Conservation (phyloP, 1,139 yeast genomes). For the Debaryomyces psychrophilus region DNA sequence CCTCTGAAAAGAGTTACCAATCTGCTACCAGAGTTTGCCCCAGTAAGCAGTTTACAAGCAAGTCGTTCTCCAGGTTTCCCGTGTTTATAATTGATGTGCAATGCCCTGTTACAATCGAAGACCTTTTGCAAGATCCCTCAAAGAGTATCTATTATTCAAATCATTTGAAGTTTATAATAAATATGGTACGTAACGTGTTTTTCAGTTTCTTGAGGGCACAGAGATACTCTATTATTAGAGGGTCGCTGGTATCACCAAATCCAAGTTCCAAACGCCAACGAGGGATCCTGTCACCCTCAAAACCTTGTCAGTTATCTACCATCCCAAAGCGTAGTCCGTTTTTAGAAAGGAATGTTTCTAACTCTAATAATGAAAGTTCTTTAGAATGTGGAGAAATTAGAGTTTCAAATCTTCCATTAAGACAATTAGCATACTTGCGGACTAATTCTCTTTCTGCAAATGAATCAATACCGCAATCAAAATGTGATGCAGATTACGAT, state of each 20-base stretch:
- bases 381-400: too few species aligned
- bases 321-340: not conserved
- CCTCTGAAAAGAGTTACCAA: not conserved
- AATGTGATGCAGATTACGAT: too few species aligned
- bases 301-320: not conserved
- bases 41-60: not conserved
- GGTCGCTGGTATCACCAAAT: conserved; percentile 9
- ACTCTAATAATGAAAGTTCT: too few species aligned
- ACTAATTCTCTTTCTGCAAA: too few species aligned
- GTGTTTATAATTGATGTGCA: conserved; percentile 39
- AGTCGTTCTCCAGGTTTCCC: conserved; percentile 26
- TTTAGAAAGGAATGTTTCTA: too few species aligned
- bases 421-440: too few species aligned
- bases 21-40: conserved; percentile 1
- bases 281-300: not conserved
- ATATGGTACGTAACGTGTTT: conserved; percentile 33
- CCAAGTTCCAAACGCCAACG: conserved; percentile 11
- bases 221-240: conserved; percentile 18
- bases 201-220: conserved; percentile 28
- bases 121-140: conserved; percentile 46
- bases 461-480: too few species aligned
- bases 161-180: conserved; percentile 27
- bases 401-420: too few species aligned
- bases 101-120: conserved; percentile 34
- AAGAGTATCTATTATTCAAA: conserved; percentile 32